phyloP scores from a whole-genome alignment of 495 filamentous ascomycete genomes.

The Bathelium albidoporum region DNA sequence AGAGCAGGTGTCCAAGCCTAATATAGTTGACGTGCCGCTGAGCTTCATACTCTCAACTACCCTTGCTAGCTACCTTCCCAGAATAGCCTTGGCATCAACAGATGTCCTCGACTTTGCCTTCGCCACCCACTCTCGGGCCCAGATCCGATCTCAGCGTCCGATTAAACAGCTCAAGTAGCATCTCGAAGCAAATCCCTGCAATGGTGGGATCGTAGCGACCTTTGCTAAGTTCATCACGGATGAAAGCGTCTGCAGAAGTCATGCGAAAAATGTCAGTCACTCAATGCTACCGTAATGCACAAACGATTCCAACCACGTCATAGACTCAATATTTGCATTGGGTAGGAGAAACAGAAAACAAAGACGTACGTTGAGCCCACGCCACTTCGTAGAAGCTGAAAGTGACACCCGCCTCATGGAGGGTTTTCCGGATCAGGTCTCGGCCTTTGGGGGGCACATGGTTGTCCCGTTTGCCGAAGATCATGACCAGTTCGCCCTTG shows the following conservation, averaged over 20 bases:
- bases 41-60: background rate
- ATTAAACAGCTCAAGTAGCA: slow-evolving; percentile 77
- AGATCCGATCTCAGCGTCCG: slow-evolving; percentile 68
- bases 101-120: slow-evolving; percentile 35
- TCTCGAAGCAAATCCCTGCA: slow-evolving; percentile 82
- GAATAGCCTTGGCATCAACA: slow-evolving; percentile 19
- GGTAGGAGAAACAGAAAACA: background rate
- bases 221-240: slow-evolving; percentile 90
- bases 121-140: slow-evolving; percentile 40
- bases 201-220: slow-evolving; percentile 85
- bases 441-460: slow-evolving; percentile 80
- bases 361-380: slow-evolving; percentile 69
- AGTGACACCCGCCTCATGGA: slow-evolving; percentile 61
- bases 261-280: background rate
- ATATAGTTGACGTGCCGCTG: background rate
- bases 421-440: slow-evolving; percentile 73
- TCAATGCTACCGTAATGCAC: background rate
- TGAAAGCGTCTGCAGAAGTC: slow-evolving; percentile 59
- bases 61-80: background rate
- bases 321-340: background rate
- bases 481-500: slow-evolving; percentile 66
- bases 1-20: background rate
- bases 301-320: background rate
- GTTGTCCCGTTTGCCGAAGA: slow-evolving; percentile 81
- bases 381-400: slow-evolving; percentile 85